Conservation (phyloP, 2,329 filamentous ascomycete genomes). For the Penicillium frequentans region DNA sequence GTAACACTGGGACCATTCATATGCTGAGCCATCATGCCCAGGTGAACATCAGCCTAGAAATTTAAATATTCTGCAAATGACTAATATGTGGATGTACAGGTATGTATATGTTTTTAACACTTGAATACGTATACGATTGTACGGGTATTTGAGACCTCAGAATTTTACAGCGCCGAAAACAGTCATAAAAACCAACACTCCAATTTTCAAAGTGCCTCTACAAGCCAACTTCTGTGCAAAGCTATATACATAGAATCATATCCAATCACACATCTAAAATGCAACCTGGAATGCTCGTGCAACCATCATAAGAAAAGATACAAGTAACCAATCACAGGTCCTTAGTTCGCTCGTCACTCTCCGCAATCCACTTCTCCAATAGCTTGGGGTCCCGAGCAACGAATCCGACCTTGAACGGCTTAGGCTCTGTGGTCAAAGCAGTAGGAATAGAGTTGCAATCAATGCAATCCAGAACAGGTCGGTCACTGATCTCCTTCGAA, state of each 20-base stretch:
- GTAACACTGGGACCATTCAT: too few relatives aligned
- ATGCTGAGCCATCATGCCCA: too few relatives aligned
- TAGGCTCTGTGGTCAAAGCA: slow-evolving; percentile 61
- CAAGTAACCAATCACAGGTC: slow-evolving; percentile 35
- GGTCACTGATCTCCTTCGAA: slow-evolving; percentile 47
- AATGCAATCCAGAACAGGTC: slow-evolving; percentile 57
- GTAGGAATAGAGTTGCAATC: slow-evolving; percentile 60
- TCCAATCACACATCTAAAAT: not conserved
- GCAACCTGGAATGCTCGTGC: not conserved
- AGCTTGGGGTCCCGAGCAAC: slow-evolving; percentile 47
- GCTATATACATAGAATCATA: not conserved
- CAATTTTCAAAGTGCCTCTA: not conserved
- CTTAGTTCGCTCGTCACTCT: slow-evolving; percentile 54
- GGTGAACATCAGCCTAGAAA: too few relatives aligned
- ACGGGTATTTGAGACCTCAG: not conserved
- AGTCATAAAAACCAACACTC: not conserved
- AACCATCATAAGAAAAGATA: not conserved
- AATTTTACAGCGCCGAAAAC: not conserved
- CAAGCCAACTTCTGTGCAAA: not conserved
- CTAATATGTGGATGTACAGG: too few relatives aligned
- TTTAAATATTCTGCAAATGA: too few relatives aligned
- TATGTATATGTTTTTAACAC: too few relatives aligned
- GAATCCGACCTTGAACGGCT: slow-evolving; percentile 62
- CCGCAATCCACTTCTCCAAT: slow-evolving; percentile 55
- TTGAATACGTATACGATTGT: not conserved